Percentiles rank a stretch among this genome's conserved stretches.
Conservation (phyloP, 257 asterid species). For the Solanum chilense region DNA sequence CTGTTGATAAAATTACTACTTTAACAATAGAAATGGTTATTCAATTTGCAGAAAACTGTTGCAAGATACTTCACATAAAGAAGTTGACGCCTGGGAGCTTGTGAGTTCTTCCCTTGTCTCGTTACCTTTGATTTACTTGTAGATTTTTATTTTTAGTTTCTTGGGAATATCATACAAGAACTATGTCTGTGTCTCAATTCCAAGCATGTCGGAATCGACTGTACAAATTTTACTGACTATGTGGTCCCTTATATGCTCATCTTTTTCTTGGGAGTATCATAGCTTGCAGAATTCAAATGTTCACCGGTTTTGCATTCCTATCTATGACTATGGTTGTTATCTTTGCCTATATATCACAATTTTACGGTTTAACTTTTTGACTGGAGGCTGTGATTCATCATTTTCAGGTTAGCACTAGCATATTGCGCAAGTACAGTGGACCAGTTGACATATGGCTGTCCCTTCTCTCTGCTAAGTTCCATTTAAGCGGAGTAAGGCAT, state of each 20-base stretch:
- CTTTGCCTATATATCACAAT: background rate
- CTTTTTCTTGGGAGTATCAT: background rate
- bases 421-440: constrained; percentile 77
- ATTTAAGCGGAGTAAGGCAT: constrained; percentile 15
- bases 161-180: background rate
- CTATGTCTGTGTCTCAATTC: background rate
- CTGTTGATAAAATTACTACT: background rate
- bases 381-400: background rate
- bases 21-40: background rate
- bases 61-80: constrained; percentile 20
- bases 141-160: background rate
- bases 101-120: constrained; percentile 16
- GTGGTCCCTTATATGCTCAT: background rate
- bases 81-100: constrained; percentile 78
- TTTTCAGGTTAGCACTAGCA: constrained; percentile 59
- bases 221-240: background rate
- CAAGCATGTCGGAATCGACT: background rate
- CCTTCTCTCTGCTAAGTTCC: constrained; percentile 17
- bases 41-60: constrained; percentile 36
- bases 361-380: background rate
- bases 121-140: background rate
- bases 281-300: background rate
- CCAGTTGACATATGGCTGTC: constrained; percentile 77
- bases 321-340: background rate
- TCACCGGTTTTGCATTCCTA: background rate